Evolutionary conservation across 805 yeast species (phyloP).

Genomic region (Candida golubevii): DNA sequence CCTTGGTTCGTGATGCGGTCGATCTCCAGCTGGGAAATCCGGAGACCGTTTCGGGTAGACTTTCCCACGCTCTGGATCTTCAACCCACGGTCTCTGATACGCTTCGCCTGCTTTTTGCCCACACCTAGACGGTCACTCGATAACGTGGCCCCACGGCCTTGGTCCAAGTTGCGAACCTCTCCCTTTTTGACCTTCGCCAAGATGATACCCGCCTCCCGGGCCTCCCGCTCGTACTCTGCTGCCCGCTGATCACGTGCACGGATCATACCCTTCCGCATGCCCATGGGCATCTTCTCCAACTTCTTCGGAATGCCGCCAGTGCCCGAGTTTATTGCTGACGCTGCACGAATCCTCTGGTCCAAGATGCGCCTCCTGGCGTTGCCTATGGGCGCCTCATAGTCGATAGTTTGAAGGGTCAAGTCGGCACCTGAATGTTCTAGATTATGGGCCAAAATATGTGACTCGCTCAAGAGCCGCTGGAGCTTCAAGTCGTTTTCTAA

Average conservation of each 20-base stretch:
- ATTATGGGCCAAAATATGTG: constrained; percentile 53
- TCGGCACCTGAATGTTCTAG: constrained; percentile 61
- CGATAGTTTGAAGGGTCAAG: constrained; percentile 57
- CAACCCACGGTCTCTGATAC: constrained; percentile 69
- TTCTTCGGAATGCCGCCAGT: constrained; percentile 42
- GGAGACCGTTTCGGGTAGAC: constrained; percentile 73
- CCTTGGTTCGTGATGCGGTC: constrained; percentile 34
- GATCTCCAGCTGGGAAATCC: constrained; percentile 64
- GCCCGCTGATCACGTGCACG: constrained; percentile 50
- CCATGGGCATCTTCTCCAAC: constrained; percentile 83
- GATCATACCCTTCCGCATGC: constrained; percentile 80
- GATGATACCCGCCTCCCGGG: constrained; percentile 88
- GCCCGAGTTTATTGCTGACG: constrained; percentile 40
- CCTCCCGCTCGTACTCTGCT: constrained; percentile 63
- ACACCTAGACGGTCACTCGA: constrained; percentile 51
- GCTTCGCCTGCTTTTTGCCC: constrained; percentile 34
- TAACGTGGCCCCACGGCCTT: constrained; percentile 51
- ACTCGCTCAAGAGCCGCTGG: constrained; percentile 65
- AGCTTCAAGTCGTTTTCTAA: constrained; percentile 67
- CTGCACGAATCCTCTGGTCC: constrained; percentile 49
- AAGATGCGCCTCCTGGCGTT: constrained; percentile 63
- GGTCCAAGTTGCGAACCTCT: constrained; percentile 51
- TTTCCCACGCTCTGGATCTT: constrained; percentile 72
- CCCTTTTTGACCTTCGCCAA: constrained; percentile 68
- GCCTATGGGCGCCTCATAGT: constrained; percentile 61